phyloP scores from a whole-genome alignment of 2,329 filamentous ascomycete species.

The Madurella mycetomatis region DNA sequence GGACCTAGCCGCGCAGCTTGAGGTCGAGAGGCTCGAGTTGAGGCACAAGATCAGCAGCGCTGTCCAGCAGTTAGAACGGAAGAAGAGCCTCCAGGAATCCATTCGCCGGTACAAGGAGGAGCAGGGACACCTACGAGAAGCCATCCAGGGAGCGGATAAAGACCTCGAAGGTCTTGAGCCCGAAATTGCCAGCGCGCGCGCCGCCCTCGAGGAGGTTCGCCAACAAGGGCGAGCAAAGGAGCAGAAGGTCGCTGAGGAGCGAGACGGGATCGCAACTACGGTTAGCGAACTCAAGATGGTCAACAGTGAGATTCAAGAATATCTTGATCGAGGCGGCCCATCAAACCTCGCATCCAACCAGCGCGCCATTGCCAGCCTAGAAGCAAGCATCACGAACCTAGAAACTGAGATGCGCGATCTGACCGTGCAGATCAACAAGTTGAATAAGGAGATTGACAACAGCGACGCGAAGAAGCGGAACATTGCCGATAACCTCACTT shows the following conservation, averaged over 20 bases:
- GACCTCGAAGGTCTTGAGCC: slow-evolving; percentile 73
- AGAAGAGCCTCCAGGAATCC: slow-evolving; percentile 63
- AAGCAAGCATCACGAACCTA: slow-evolving; percentile 59
- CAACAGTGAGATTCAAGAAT: slow-evolving; percentile 73
- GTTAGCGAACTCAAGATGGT: slow-evolving; percentile 72
- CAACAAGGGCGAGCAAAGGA: slow-evolving; percentile 68
- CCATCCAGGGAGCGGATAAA: slow-evolving; percentile 64
- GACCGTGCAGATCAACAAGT: slow-evolving; percentile 67
- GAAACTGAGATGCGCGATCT: slow-evolving; percentile 66
- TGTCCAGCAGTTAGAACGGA: slow-evolving; percentile 75
- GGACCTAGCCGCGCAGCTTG: slow-evolving; percentile 62
- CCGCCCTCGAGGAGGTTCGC: slow-evolving; percentile 71
- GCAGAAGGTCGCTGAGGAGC: slow-evolving; percentile 64
- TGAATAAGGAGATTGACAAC: slow-evolving; percentile 72
- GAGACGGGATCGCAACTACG: slow-evolving; percentile 67
- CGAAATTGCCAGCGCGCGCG: slow-evolving; percentile 69
- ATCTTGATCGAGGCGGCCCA: slow-evolving; percentile 70
- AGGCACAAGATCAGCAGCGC: slow-evolving; percentile 67
- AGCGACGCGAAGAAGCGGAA: slow-evolving; percentile 79
- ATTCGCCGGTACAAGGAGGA: slow-evolving; percentile 69
- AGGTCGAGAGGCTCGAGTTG: slow-evolving; percentile 73
- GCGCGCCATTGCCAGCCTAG: slow-evolving; percentile 62
- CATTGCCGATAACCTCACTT: slow-evolving; percentile 83
- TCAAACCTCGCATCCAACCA: slow-evolving; percentile 65
- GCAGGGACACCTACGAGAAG: slow-evolving; percentile 63